Percentiles rank a stretch among this genome's conserved stretches.
phyloP scores from a whole-genome alignment of 345 rosid genomes.

The Citrus hindsii region DNA sequence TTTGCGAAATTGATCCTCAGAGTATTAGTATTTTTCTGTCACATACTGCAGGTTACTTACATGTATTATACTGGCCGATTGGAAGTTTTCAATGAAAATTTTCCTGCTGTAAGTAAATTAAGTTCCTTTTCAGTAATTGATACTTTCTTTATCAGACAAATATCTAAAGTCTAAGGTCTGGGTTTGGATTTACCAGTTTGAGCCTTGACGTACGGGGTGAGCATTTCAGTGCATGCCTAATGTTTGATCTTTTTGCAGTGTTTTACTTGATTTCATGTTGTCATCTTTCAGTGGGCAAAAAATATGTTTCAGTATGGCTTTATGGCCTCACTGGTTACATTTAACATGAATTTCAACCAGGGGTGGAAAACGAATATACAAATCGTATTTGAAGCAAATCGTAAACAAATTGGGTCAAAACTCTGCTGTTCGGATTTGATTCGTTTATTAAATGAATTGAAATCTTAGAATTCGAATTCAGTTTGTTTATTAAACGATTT shows the following conservation, averaged over 20 bases:
- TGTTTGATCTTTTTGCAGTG: not conserved
- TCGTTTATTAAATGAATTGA: too few species aligned
- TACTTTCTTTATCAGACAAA: not conserved
- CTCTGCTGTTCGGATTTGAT: too few species aligned
- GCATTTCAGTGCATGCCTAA: not conserved
- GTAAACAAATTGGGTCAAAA: too few species aligned
- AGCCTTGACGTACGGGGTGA: not conserved
- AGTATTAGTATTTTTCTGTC: slow-evolving; percentile 7
- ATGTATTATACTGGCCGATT: slow-evolving; percentile 98
- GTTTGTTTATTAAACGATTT: too few species aligned
- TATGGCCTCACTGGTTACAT: not conserved
- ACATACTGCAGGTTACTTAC: slow-evolving; percentile 71
- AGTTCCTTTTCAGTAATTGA: not conserved
- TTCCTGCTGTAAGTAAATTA: slow-evolving; percentile 67
- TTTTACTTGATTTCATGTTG: not conserved
- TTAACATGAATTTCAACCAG: not conserved
- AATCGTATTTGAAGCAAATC: too few species aligned
- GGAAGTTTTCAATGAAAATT: slow-evolving; percentile 98
- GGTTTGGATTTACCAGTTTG: not conserved
- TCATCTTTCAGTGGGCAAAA: not conserved
- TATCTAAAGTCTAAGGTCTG: not conserved
- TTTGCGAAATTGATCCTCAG: not conserved
- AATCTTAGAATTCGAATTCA: too few species aligned
- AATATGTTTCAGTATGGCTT: not conserved
- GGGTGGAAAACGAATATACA: too few species aligned